These are phyloP conservation scores for Casuarina equisetifolia DNA, from an alignment of 306 rosid genomes.

Conservation along the genomic window DNA sequence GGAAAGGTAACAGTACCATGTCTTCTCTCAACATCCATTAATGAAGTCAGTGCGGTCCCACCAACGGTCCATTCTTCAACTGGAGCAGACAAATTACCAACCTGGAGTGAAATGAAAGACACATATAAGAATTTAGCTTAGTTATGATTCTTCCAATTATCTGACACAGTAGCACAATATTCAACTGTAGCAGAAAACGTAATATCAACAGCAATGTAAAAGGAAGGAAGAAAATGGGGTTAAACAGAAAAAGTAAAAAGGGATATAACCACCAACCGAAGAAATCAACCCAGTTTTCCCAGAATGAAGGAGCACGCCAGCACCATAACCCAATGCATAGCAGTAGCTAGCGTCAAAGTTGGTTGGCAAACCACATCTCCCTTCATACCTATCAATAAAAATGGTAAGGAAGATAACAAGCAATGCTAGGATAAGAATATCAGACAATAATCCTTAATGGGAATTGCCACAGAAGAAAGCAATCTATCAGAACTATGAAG, in stretches of 20 bases:
- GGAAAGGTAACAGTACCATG: conserved; percentile 54
- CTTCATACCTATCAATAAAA: conserved; percentile 72
- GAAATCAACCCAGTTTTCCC: conserved; percentile 95
- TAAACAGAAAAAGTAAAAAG: neutral
- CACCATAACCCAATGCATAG: conserved; percentile 93
- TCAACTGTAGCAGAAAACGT: neutral
- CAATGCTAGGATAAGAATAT: neutral
- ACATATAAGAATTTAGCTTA: conserved; percentile 18
- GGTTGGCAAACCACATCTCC: conserved; percentile 96
- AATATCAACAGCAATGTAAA: conserved; percentile 8
- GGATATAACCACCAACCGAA: conserved; percentile 60
- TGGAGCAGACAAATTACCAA: conserved; percentile 83
- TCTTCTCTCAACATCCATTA: conserved; percentile 99
- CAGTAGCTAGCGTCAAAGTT: conserved; percentile 92
- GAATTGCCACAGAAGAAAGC: neutral
- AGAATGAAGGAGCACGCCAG: conserved; percentile 90
- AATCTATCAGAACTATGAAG: neutral
- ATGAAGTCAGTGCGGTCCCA: conserved; percentile 85
- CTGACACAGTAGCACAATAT: conserved; percentile 5
- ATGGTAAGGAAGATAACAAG: conserved; percentile 16
- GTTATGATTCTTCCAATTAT: neutral
- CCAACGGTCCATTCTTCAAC: conserved; percentile 93
- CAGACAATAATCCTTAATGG: neutral
- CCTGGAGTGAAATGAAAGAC: conserved; percentile 48
- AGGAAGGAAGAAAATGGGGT: conserved; percentile 10